Evolutionary conservation across 495 filamentous ascomycete genomes (phyloP).

Genomic region (Aspergillus mulundensis): DNA sequence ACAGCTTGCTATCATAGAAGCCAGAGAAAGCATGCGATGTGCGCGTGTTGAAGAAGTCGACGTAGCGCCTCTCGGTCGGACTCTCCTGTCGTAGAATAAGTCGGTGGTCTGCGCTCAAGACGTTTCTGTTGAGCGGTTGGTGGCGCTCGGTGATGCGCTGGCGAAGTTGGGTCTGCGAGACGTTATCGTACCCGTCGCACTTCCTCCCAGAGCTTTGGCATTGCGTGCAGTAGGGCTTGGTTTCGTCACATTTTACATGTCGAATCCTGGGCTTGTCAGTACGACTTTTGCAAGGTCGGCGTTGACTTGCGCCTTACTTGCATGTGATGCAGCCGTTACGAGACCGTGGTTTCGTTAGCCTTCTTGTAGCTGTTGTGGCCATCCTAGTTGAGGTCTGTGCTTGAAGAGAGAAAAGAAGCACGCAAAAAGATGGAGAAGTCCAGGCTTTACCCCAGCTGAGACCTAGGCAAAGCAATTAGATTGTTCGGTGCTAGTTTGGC

Average conservation of each 20-base stretch:
- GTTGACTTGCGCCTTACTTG: slow-evolving; percentile 13
- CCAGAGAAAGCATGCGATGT: slow-evolving; percentile 11
- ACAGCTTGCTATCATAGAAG: slow-evolving; percentile 16
- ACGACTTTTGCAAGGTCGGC: neutral
- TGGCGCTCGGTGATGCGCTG: neutral
- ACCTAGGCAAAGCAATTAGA: neutral
- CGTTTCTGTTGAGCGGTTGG: neutral
- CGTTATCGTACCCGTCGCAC: slow-evolving; percentile 19
- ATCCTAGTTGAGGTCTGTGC: neutral
- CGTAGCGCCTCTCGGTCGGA: slow-evolving; percentile 12
- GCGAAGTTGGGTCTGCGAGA: slow-evolving; percentile 10
- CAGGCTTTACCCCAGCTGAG: neutral
- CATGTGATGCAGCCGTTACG: slow-evolving; percentile 20
- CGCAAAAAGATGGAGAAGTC: neutral
- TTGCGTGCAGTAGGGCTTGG: slow-evolving; percentile 51
- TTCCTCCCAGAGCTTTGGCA: slow-evolving; percentile 23
- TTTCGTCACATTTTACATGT: slow-evolving; percentile 62
- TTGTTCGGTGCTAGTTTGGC: neutral
- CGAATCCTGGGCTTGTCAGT: slow-evolving; percentile 39
- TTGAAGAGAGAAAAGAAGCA: too few species aligned
- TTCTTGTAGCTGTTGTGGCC: neutral
- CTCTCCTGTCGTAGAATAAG: slow-evolving; percentile 15
- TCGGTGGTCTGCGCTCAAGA: slow-evolving; percentile 5
- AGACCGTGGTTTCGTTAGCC: neutral
- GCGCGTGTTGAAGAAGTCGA: slow-evolving; percentile 9